Evolutionary conservation across 148 eudicot genomes (phyloP).

Genomic region (Vaccinium vitisidaea): DNA sequence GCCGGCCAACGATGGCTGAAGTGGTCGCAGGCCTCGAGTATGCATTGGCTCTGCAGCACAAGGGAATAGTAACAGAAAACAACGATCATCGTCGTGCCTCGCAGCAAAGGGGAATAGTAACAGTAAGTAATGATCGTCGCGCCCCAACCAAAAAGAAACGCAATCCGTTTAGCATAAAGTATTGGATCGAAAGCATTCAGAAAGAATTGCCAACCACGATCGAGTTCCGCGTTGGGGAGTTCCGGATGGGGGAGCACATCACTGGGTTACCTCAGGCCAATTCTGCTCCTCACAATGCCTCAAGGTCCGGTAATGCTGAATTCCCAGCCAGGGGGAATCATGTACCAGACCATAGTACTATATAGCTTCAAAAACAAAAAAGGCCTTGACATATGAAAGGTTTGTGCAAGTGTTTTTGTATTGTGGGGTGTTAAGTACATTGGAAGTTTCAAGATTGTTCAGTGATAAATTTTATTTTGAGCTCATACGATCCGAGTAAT

Average conservation of each 20-base stretch:
- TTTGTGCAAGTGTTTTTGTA: not conserved
- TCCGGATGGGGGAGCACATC: too few relatives aligned
- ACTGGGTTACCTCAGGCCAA: not conserved
- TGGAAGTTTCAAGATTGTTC: not conserved
- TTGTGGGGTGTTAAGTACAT: not conserved
- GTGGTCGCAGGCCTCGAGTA: conserved; percentile 20
- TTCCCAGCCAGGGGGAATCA: not conserved
- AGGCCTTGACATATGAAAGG: not conserved
- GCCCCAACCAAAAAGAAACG: not conserved
- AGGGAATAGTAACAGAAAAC: not conserved
- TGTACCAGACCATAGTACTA: not conserved
- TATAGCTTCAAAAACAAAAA: not conserved
- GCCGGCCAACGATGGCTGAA: conserved; percentile 31
- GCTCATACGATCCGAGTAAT: not conserved
- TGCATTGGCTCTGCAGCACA: conserved; percentile 13
- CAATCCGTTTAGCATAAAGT: not conserved
- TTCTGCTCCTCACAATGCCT: not conserved
- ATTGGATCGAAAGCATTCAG: not conserved
- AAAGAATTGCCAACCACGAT: not conserved
- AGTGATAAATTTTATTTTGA: not conserved
- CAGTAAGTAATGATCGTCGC: too few relatives aligned
- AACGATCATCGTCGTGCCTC: not conserved
- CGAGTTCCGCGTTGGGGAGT: not conserved
- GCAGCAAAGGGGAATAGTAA: too few relatives aligned
- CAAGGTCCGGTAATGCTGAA: not conserved